Conservation (phyloP, 225 moss, liverwort and hornwort species). For the Physcomitrium patens region DNA sequence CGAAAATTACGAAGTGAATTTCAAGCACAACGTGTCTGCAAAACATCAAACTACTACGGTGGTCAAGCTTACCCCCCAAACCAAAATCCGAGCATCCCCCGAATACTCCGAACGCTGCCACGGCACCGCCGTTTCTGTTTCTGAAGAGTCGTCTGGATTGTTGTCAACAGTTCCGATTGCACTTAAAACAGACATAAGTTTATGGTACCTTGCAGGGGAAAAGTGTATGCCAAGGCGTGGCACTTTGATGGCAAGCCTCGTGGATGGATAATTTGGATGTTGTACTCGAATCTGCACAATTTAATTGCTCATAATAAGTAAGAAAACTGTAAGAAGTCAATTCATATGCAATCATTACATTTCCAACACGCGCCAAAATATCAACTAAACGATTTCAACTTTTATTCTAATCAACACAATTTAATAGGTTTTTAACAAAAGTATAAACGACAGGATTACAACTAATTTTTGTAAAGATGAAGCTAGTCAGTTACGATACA, state of each 20-base stretch:
- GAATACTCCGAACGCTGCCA: constrained; percentile 87
- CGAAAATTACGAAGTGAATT: constrained; percentile 1
- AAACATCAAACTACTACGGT: neutral
- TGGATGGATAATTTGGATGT: constrained; percentile 91
- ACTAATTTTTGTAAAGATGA: too few relatives aligned
- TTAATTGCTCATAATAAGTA: neutral
- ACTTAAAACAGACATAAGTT: constrained; percentile 76
- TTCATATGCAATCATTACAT: neutral
- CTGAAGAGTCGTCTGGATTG: constrained; percentile 39
- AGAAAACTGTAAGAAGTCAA: neutral
- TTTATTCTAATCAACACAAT: too few relatives aligned
- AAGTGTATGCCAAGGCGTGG: constrained; percentile 97
- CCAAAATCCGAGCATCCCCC: constrained; percentile 83
- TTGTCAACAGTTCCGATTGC: constrained; percentile 76
- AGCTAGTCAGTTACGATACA: too few relatives aligned
- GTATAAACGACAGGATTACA: too few relatives aligned
- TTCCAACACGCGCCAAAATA: neutral
- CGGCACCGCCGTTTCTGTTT: constrained; percentile 52
- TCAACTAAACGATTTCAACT: too few relatives aligned
- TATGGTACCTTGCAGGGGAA: constrained; percentile 88
- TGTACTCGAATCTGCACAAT: constrained; percentile 85
- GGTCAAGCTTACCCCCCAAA: constrained; percentile 87
- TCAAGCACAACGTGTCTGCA: constrained; percentile 9
- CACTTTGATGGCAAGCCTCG: constrained; percentile 84
- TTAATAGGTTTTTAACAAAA: too few relatives aligned